Conservation (phyloP, 2,329 filamentous ascomycete species). For the Fusarium multiceps region DNA sequence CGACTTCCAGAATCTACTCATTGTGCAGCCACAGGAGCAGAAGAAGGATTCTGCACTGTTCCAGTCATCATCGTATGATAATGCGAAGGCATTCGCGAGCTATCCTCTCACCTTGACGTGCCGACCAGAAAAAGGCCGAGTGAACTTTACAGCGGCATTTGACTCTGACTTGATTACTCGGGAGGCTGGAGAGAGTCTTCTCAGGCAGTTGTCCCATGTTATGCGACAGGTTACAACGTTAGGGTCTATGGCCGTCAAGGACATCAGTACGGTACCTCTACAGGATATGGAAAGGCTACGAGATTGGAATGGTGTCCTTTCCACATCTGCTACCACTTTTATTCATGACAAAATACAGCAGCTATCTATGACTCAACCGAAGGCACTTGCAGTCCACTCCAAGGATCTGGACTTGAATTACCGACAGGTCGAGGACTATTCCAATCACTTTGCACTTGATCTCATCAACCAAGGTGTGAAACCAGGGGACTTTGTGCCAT, state of each 20-base stretch:
- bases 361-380: neutral
- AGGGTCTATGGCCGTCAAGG: neutral
- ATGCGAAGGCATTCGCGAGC: neutral
- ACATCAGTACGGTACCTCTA: neutral
- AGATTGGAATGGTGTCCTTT: neutral
- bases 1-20: constrained; percentile 6
- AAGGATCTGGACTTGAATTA: neutral
- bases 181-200: neutral
- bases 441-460: neutral
- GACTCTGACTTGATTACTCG: neutral
- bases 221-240: neutral
- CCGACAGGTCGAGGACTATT: neutral
- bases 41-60: neutral
- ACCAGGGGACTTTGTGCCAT: neutral
- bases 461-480: neutral
- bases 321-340: neutral
- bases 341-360: neutral
- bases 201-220: neutral
- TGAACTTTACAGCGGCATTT: neutral
- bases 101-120: neutral
- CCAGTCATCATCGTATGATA: neutral
- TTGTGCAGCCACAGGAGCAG: constrained; percentile 2
- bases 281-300: neutral
- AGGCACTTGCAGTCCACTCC: neutral
- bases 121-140: neutral